phyloP scores from a whole-genome alignment of 2,329 filamentous ascomycete genomes.

The Penicillium glabrum region DNA sequence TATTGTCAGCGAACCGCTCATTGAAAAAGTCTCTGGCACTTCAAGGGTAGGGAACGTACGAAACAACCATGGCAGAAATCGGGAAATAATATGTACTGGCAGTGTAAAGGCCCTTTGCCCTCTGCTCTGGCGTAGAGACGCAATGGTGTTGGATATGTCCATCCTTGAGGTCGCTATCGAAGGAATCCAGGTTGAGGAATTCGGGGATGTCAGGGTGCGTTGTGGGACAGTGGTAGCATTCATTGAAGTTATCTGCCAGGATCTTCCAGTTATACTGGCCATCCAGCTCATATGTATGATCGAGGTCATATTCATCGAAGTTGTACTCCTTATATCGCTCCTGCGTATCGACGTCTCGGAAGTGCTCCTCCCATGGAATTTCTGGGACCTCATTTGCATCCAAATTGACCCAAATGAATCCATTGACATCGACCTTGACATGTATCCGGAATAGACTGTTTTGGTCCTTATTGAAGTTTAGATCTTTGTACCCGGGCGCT shows the following conservation, averaged over 20 bases:
- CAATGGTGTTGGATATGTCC: conserved; percentile 54
- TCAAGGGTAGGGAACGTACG: conserved; percentile 19
- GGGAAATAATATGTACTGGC: conserved; percentile 37
- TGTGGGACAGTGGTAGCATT: conserved; percentile 62
- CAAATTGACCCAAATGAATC: conserved; percentile 24
- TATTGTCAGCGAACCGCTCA: background rate
- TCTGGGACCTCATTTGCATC: conserved; percentile 22
- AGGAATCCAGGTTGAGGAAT: conserved; percentile 58
- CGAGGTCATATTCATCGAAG: conserved; percentile 22
- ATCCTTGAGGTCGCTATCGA: conserved; percentile 52
- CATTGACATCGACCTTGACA: conserved; percentile 22
- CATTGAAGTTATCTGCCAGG: conserved; percentile 40
- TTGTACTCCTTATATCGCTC: conserved; percentile 21
- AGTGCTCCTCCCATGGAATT: conserved; percentile 23
- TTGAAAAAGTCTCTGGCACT: background rate
- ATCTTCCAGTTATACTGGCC: conserved; percentile 27
- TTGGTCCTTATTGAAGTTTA: conserved; percentile 18
- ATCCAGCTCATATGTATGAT: conserved; percentile 21
- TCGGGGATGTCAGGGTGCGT: conserved; percentile 59
- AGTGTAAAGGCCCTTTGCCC: conserved; percentile 45
- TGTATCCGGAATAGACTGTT: conserved; percentile 22
- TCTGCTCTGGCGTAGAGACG: conserved; percentile 51
- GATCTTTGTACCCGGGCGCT: conserved; percentile 18
- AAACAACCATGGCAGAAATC: conserved; percentile 31
- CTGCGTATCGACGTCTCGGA: conserved; percentile 21